These are phyloP conservation scores for Solanum hybrid DNA, from an alignment of 305 asterid species.

Conservation along the genomic window DNA sequence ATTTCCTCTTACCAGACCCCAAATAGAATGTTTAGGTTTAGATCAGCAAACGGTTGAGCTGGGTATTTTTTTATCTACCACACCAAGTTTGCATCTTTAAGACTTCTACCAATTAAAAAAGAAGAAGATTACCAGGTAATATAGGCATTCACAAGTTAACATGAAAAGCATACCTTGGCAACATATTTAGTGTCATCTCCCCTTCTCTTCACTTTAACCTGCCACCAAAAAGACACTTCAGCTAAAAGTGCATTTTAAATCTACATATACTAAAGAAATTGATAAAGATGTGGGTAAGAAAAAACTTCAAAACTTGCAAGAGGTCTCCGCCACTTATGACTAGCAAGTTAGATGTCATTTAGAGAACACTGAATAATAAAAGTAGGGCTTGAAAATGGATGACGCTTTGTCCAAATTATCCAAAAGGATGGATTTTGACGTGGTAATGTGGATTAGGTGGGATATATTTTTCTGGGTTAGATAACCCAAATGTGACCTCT, in stretches of 20 bases:
- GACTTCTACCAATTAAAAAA: not conserved
- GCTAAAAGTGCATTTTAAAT: not conserved
- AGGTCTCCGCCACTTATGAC: not conserved
- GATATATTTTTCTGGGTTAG: not conserved
- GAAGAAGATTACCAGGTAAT: not conserved
- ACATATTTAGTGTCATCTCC: slow-evolving; percentile 87
- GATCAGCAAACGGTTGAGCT: not conserved
- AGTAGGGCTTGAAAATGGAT: not conserved
- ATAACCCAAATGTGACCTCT: not conserved
- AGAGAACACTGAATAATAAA: not conserved
- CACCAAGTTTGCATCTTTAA: not conserved
- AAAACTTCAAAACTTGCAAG: not conserved
- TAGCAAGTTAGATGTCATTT: not conserved
- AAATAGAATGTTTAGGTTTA: not conserved
- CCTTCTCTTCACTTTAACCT: slow-evolving; percentile 88
- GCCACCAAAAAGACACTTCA: slow-evolving; percentile 18
- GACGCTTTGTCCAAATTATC: not conserved
- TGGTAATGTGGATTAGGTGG: not conserved
- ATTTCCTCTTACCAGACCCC: not conserved
- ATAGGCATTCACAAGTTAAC: not conserved
- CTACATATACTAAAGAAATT: not conserved
- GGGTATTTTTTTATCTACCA: not conserved
- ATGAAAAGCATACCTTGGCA: slow-evolving; percentile 59
- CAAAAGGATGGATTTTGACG: not conserved
- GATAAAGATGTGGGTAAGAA: not conserved